Evolutionary conservation across 768 basidiomycete genomes (phyloP), one percentile per base, ranked within the genome.

Genomic region (Hygrocybe punicea): DNA sequence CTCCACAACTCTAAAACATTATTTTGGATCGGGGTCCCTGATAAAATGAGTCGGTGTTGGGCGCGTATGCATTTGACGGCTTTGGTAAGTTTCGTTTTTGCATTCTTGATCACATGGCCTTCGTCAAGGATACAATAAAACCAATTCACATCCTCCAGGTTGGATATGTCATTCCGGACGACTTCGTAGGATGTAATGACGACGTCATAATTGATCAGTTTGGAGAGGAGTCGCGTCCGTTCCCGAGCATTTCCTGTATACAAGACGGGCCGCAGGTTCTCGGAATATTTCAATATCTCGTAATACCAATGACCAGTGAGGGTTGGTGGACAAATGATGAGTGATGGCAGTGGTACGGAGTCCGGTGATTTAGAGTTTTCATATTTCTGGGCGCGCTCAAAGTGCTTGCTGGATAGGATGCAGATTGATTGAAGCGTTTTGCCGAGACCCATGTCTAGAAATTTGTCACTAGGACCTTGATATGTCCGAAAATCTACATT

Each of bases 231-330:
- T 55, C 79, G 81, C 24, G 80, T 76, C 23, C 97, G 85, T 65
- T 98, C 93, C 56, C 85, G 80, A 24, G 91, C 82, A 56, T 87
- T 88, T 21, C 97, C 97, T 7, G 88, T 87, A 71, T 98, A 99
- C 59, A 95, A 76, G 48, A 97, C 78, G 0, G 95, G 92, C 25
- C 81, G 81, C 51, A 98, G 78, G 63, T 87, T 89, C 47, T 89
- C 87, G 2, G 87, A 81, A 63, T 98, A 99, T 67, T 97, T 98
- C 48, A 87, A 78, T 58, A 98, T 89, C 74, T 99, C 97, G 71
- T 98, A 96, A 70, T 93, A 94, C 97, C 97, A 99, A 69, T 99
- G 97, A 9, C 97, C 96, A 2, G 93, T 97, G 51, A 99, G 83
- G 1, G 97, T 99, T 3, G 97, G 96, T 0, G 97, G 97, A 65